Base-by-base conservation (phyloP, 306 rosid species). In the Adenanthera pavonina region DNA sequence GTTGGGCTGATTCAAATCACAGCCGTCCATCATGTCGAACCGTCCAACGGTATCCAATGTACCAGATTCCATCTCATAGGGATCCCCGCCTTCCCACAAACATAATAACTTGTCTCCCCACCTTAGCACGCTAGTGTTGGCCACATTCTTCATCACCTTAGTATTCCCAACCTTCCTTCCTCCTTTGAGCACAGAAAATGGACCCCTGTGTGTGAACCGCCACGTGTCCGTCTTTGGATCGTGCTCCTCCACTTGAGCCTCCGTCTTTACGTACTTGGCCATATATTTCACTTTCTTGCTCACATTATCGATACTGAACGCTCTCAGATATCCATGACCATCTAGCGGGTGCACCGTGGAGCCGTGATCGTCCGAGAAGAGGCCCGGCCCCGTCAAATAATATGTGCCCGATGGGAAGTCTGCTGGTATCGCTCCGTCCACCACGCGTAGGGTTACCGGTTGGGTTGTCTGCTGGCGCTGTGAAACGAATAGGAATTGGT, bases 121-220 rank as follows among this genome's bases (percentile, higher is more conserved):
- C 81, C 76, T 72, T 43, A 95, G 47, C 2, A 95, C 99, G 43
- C 99, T 93, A 6, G 99, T 95, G 11, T 95, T 95, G 5, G 99
- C 99, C 75, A 95, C 99, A 79, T 95, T 95, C 84, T 95, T 95
- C 99, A 95, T 95, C 44, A 95, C 99, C 94, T 95, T 95, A 2
- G 93, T 91, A 62, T 95, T 95, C 67, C 99, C 99, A 78, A 95
- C 83, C 38, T 79, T 95, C 72, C 53, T 81, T 75, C 99, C 99
- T 15, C 95, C 97, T 72, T 90, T 90, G 89, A 95, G 65, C 65
- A 95, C 97, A 1, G 99, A 95, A 78, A 95, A 95, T 13, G 99
- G 99, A 0, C 99, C 97, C 49, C 99, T 81, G 38, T 95, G 88
- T 0, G 95, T 91, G 79, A 95, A 95, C 73, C 78, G 85, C 99